Base-by-base conservation (phyloP, 2,329 filamentous ascomycete genomes). In the Bipolaris cookei region DNA sequence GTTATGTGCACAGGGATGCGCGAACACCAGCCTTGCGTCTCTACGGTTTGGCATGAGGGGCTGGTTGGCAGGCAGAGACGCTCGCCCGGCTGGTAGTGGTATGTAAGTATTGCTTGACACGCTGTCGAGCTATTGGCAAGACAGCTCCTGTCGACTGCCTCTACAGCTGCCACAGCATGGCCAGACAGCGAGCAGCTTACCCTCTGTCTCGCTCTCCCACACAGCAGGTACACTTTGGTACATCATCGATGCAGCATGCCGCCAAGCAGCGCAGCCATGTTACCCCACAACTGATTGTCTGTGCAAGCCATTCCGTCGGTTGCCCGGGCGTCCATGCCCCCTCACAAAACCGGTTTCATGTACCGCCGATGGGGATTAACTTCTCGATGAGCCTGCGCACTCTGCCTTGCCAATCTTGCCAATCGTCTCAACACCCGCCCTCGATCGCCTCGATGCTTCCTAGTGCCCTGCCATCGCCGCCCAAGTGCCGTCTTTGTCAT, bases 331-430 rank as follows among this genome's bases (percentile, higher is more conserved):
- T 55, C 51, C 35, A 58, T 59, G 58, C 39, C 28, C 56, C 51
- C 51, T 34, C 56, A 64, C 37, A 16, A 64, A 64, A 62, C 62
- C 56, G 54, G 62, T 62, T 64, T 66, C 55, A 16, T 39, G 44
- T 48, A 37, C 54, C 50, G 51, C 41, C 44, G 51, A 54, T 54
- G 43, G 48, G 34, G 39, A 42, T 52, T 42, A 37, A 35, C 54
- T 47, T 52, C 47, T 39, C 54, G 54, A 56, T 56, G 28, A 25
- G 48, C 35, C 39, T 45, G 28, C 32, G 21, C 25, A 44, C 48
- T 30, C 25, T 45, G 48, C 35, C 44, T 28, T 51, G 42, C 16
- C 42, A 28, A 18, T 34, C 44, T 28, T 51, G 42, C 16, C 42
- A 28, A 18, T 34, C 42, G 48, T 45, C 42, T 47, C 48, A 44